Conservation (phyloP, 306 rosid genomes). For the Herpetospermum pedunculosum region DNA sequence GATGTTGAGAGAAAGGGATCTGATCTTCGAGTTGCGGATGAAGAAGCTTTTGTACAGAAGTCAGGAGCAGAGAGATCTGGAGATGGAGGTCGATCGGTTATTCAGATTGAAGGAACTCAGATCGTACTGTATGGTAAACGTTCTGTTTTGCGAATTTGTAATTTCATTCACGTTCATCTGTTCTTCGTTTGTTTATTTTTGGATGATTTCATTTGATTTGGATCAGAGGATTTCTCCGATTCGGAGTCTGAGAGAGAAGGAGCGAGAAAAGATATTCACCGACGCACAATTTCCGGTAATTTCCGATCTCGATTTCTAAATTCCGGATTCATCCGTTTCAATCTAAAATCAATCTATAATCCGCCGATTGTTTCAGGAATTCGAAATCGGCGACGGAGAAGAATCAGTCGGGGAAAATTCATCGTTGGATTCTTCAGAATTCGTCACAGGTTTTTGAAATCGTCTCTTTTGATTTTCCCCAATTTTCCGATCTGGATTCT, state of each 20-base stretch:
- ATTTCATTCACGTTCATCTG: neutral
- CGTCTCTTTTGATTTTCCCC: neutral
- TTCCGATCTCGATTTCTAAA: neutral
- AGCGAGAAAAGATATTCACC: conserved; percentile 31
- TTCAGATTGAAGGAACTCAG: conserved; percentile 75
- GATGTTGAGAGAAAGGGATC: conserved; percentile 46
- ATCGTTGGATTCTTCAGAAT: conserved; percentile 33
- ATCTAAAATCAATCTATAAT: neutral
- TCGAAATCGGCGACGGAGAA: conserved; percentile 24
- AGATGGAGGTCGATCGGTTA: conserved; percentile 72
- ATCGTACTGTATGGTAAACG: conserved; percentile 43
- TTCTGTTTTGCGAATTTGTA: neutral
- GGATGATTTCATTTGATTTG: too few relatives aligned
- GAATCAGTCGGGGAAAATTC: conserved; percentile 39
- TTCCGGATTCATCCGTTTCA: neutral
- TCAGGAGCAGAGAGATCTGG: conserved; percentile 60
- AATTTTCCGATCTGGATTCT: neutral
- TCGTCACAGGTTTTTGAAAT: conserved; percentile 14
- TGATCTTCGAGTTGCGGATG: conserved; percentile 30
- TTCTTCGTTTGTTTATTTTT: neutral
- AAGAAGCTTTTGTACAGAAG: conserved; percentile 56
- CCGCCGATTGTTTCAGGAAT: conserved; percentile 16
- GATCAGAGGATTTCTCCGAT: conserved; percentile 69
- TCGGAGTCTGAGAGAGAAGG: conserved; percentile 67
- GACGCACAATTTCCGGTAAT: conserved; percentile 28